These are phyloP conservation scores for Pythium phragmiticola DNA, from an alignment of 352 stramenopile species.

Conservation along the genomic window DNA sequence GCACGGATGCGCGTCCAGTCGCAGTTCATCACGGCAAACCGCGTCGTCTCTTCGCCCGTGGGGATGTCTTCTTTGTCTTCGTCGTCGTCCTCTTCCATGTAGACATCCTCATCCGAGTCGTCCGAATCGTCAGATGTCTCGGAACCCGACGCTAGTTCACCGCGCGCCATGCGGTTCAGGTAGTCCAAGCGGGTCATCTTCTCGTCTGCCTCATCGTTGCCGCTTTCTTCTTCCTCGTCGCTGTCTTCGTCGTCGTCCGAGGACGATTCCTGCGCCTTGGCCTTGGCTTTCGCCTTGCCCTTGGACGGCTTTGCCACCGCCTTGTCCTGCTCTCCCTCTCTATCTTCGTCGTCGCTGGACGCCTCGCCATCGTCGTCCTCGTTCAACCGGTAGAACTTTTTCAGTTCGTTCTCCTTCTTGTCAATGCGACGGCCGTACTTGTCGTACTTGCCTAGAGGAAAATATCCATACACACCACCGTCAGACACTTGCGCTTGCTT, in stretches of 20 bases:
- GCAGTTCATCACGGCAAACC: slow-evolving; percentile 94
- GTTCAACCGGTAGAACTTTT: slow-evolving; percentile 81
- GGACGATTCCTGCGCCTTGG: slow-evolving; percentile 19
- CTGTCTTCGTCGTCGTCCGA: slow-evolving; percentile 10
- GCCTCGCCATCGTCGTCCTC: slow-evolving; percentile 41
- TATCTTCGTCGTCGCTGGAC: slow-evolving; percentile 16
- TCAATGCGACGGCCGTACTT: slow-evolving; percentile 85
- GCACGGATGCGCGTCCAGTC: slow-evolving; percentile 96
- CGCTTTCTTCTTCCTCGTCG: slow-evolving; percentile 36
- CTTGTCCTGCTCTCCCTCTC: slow-evolving; percentile 16
- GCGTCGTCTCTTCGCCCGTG: slow-evolving; percentile 80
- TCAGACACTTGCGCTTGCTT: neutral
- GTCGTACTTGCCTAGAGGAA: slow-evolving; percentile 62
- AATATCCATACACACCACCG: neutral
- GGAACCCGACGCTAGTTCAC: slow-evolving; percentile 60
- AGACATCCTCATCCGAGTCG: slow-evolving; percentile 44
- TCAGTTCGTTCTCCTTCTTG: slow-evolving; percentile 73
- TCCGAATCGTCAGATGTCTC: slow-evolving; percentile 56
- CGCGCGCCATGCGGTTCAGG: slow-evolving; percentile 83
- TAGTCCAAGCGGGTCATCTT: slow-evolving; percentile 83
- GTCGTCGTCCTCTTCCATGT: slow-evolving; percentile 43
- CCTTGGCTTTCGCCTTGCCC: slow-evolving; percentile 29
- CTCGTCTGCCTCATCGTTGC: slow-evolving; percentile 35
- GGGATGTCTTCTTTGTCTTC: slow-evolving; percentile 72
- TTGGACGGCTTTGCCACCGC: slow-evolving; percentile 34